Evolutionary conservation across 345 rosid species (phyloP).

Genomic region (Melaleuca quinquenervia): DNA sequence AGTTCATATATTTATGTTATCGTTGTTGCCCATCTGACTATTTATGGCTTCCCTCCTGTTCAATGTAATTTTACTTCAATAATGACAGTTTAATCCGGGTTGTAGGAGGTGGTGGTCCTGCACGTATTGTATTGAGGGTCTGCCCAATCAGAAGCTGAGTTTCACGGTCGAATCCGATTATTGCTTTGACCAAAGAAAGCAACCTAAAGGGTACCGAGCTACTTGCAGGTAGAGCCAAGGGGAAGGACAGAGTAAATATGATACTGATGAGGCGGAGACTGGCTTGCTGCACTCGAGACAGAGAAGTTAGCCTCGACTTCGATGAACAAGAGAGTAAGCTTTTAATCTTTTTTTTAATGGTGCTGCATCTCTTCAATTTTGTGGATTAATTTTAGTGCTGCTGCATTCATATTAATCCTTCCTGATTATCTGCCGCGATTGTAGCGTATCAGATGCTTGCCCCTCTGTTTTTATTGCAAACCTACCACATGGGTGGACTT

Average conservation of each 20-base stretch:
- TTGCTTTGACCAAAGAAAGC: background rate
- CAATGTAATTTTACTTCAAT: background rate
- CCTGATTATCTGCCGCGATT: background rate
- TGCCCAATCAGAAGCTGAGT: background rate
- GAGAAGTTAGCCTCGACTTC: constrained; percentile 68
- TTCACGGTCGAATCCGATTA: background rate
- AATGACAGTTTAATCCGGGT: background rate
- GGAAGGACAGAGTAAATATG: constrained; percentile 5
- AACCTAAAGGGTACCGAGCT: background rate
- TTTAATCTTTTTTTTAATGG: background rate
- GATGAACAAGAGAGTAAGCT: constrained; percentile 77
- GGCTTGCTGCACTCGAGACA: constrained; percentile 68
- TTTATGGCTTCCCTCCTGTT: background rate
- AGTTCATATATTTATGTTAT: background rate
- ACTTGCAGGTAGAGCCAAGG: background rate
- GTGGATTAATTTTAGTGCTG: background rate
- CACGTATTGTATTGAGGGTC: background rate
- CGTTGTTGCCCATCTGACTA: background rate
- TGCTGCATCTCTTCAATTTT: background rate
- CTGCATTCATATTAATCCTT: no score
- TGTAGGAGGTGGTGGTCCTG: background rate
- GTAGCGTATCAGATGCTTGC: background rate
- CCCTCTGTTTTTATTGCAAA: background rate
- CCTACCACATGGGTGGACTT: background rate
- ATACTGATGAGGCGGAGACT: constrained; percentile 62